Conservation (phyloP, 768 basidiomycete genomes). For the Trichaptum fuscoviolaceum region DNA sequence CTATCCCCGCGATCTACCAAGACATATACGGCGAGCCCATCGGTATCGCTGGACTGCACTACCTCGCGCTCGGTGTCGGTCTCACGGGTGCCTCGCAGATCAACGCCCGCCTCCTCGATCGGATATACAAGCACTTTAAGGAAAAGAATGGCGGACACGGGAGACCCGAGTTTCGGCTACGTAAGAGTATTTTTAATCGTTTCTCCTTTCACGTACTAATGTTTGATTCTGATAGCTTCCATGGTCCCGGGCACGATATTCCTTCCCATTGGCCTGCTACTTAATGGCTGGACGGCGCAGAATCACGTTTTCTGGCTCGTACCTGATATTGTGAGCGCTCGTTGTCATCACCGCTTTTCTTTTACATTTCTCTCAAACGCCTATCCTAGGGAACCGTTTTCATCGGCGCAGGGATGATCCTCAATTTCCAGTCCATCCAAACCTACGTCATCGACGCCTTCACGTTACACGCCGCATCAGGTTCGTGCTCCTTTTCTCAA, state of each 20-base stretch:
- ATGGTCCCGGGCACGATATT: slow-evolving; percentile 16
- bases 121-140: slow-evolving; percentile 19
- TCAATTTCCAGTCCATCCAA: slow-evolving; percentile 24
- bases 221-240: slow-evolving; percentile 19
- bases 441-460: slow-evolving; percentile 24
- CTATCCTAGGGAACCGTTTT: slow-evolving; percentile 12
- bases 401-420: slow-evolving; percentile 18
- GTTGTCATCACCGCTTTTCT: not conserved
- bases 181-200: slow-evolving; percentile 5
- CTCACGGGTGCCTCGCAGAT: slow-evolving; percentile 18
- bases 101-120: slow-evolving; percentile 19
- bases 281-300: slow-evolving; percentile 33
- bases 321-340: slow-evolving; percentile 19
- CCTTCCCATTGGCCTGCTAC: slow-evolving; percentile 30
- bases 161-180: slow-evolving; percentile 21
- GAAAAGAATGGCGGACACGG: slow-evolving; percentile 17
- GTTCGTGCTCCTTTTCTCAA: slow-evolving; percentile 2
- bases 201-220: slow-evolving; percentile 2
- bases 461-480: slow-evolving; percentile 13
- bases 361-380: not conserved
- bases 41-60: slow-evolving; percentile 24
- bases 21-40: slow-evolving; percentile 18
- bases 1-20: slow-evolving; percentile 12
- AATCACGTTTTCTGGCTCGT: slow-evolving; percentile 29
- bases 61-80: slow-evolving; percentile 25